Percentiles rank a stretch among this genome's conserved stretches.
Conservation (phyloP, 352 stramenopile genomes). For the Globisporangium yorkense region DNA sequence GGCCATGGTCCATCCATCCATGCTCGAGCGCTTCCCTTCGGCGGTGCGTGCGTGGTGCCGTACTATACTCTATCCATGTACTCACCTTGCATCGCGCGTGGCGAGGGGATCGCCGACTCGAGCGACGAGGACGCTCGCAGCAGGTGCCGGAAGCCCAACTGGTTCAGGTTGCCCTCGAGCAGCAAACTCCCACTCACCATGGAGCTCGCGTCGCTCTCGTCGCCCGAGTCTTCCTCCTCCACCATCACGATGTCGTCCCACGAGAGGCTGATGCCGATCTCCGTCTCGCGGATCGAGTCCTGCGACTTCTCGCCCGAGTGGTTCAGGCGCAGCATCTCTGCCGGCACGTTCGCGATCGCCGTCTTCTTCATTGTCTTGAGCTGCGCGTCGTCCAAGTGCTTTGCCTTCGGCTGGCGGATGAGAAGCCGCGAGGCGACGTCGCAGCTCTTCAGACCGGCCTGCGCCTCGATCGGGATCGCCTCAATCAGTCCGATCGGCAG, state of each 20-base stretch:
- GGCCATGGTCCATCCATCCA: background rate
- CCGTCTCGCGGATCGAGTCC: constrained; percentile 81
- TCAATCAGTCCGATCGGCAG: constrained; percentile 75
- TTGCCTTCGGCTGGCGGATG: constrained; percentile 46
- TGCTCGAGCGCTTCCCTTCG: too few relatives aligned
- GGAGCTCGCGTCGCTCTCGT: constrained; percentile 18
- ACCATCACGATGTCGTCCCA: constrained; percentile 76
- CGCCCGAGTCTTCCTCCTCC: constrained; percentile 43
- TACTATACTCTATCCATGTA: constrained; percentile 69
- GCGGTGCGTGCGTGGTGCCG: background rate
- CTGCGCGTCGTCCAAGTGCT: constrained; percentile 49
- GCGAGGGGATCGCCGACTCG: constrained; percentile 10
- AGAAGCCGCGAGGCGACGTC: constrained; percentile 28
- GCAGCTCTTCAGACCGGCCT: constrained; percentile 36
- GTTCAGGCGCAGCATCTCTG: constrained; percentile 53
- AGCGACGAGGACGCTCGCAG: constrained; percentile 36
- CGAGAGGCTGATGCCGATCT: constrained; percentile 59
- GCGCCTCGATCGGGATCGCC: constrained; percentile 64
- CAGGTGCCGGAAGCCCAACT: constrained; percentile 55
- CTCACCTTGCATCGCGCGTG: constrained; percentile 35
- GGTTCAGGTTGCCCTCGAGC: constrained; percentile 49
- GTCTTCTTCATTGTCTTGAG: constrained; percentile 42
- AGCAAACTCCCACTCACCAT: constrained; percentile 46
- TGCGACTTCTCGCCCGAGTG: constrained; percentile 58
- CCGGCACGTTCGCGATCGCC: constrained; percentile 38